phyloP scores from a whole-genome alignment of 176 grass and related monocot species.

The Musa schizocarpa region DNA sequence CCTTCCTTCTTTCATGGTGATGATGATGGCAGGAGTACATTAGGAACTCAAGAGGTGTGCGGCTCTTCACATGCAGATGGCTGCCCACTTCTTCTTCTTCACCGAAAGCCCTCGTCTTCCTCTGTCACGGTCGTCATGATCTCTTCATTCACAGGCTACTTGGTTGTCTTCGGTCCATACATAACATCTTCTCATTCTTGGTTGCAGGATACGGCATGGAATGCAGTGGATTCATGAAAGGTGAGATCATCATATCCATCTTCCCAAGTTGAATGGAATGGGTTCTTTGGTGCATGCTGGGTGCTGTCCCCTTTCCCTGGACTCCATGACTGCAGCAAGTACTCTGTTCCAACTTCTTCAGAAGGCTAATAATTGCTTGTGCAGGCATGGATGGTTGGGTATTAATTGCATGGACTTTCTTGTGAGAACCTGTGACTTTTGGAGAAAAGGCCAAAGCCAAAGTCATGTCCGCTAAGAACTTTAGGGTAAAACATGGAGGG shows the following conservation, averaged over 20 bases:
- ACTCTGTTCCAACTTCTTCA: neutral
- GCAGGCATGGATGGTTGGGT: neutral
- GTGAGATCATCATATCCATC: neutral
- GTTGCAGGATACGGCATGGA: conserved; percentile 87
- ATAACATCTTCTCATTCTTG: neutral
- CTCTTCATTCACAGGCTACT: neutral
- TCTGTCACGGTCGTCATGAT: conserved; percentile 57
- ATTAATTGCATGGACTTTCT: neutral
- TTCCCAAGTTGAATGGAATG: too few species aligned
- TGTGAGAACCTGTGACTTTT: too few species aligned
- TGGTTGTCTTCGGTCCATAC: neutral
- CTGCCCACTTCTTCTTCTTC: conserved; percentile 45
- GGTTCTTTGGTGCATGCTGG: neutral
- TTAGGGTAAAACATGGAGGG: too few species aligned
- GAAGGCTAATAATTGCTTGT: neutral
- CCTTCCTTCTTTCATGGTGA: neutral
- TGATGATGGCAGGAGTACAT: conserved; percentile 52
- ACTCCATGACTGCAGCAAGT: neutral
- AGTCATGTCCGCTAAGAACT: neutral
- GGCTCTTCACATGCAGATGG: conserved; percentile 87
- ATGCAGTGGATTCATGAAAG: conserved; percentile 87
- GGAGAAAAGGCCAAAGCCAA: too few species aligned
- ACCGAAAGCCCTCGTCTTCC: conserved; percentile 85
- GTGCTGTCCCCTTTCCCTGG: neutral
- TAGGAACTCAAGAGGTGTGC: conserved; percentile 52